Conservation (phyloP, 192 early-diverging fungal genomes). For the Entomortierella beljakovae region DNA sequence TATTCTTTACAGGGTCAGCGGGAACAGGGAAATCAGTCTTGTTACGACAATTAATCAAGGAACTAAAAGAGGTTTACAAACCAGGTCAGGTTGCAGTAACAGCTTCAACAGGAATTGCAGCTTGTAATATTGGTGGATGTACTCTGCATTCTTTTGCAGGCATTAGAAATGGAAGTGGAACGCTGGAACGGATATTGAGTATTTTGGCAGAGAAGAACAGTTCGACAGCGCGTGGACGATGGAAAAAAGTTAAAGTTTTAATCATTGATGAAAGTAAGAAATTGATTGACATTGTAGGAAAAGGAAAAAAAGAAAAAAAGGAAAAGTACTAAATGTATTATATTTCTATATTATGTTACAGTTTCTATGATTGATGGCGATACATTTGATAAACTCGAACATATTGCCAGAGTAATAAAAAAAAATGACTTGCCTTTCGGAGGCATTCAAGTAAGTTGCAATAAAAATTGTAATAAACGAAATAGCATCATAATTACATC, state of each 20-base stretch:
- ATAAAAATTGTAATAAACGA: not conserved
- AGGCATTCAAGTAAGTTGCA: slow-evolving; percentile 72
- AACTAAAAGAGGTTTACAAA: slow-evolving; percentile 35
- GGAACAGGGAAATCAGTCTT: slow-evolving; percentile 61
- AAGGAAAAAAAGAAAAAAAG: not conserved
- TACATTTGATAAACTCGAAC: slow-evolving; percentile 79
- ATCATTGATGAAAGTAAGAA: slow-evolving; percentile 77
- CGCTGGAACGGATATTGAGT: slow-evolving; percentile 29
- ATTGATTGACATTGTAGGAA: no score
- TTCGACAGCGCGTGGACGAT: slow-evolving; percentile 56
- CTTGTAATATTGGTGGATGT: slow-evolving; percentile 68
- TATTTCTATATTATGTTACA: slow-evolving; percentile 6
- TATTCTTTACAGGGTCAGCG: slow-evolving; percentile 73
- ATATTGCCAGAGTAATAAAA: slow-evolving; percentile 65
- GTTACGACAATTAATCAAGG: slow-evolving; percentile 55
- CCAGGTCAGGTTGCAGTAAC: slow-evolving; percentile 64
- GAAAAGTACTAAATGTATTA: not conserved
- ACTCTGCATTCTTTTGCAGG: slow-evolving; percentile 72
- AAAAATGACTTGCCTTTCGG: slow-evolving; percentile 68
- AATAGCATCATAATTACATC: no score
- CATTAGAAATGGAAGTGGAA: slow-evolving; percentile 68
- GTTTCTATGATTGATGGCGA: slow-evolving; percentile 82
- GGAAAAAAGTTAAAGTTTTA: slow-evolving; percentile 69
- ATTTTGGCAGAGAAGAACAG: slow-evolving; percentile 28
- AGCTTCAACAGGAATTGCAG: slow-evolving; percentile 70